A percentile compares a stretch with the other conserved stretches of the same genome.
These are phyloP conservation scores for Garcia nutans DNA, from an alignment of 345 rosid species.

Conservation along the genomic window DNA sequence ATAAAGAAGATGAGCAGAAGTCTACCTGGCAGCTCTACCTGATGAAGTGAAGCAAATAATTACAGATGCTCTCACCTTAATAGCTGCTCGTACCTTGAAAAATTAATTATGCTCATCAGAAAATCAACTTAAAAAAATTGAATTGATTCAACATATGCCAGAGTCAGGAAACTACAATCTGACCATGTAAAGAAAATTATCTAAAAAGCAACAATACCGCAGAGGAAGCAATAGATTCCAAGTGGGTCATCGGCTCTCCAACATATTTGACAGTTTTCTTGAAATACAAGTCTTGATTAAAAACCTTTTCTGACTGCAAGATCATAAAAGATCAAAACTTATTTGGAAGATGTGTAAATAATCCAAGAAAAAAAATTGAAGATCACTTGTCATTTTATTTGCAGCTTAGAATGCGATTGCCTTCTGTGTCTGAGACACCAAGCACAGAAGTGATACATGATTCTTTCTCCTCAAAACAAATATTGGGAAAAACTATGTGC, in stretches of 20 bases:
- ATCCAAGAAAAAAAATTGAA: not conserved
- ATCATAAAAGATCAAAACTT: not conserved
- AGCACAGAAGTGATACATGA: not conserved
- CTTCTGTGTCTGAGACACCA: not conserved
- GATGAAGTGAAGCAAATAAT: constrained; percentile 97
- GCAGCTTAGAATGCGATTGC: not conserved
- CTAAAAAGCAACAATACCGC: constrained; percentile 54
- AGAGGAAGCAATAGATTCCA: constrained; percentile 96
- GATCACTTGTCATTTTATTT: not conserved
- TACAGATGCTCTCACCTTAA: constrained; percentile 96
- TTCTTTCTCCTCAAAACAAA: not conserved
- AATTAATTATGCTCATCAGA: not conserved
- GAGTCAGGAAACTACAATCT: not conserved
- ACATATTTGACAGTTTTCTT: constrained; percentile 85
- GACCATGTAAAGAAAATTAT: not conserved
- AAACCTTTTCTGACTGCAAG: constrained; percentile 95
- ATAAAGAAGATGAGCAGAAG: not conserved
- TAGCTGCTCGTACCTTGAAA: constrained; percentile 87
- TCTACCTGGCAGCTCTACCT: constrained; percentile 95
- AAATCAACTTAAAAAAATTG: not conserved
- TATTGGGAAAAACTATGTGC: not conserved
- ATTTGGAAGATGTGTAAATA: not conserved
- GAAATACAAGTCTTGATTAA: constrained; percentile 85
- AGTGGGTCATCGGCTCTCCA: constrained; percentile 94
- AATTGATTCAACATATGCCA: not conserved